These are phyloP conservation scores for Oenanthe sinensis DNA, from an alignment of 129 eudicot genomes.

Conservation along the genomic window DNA sequence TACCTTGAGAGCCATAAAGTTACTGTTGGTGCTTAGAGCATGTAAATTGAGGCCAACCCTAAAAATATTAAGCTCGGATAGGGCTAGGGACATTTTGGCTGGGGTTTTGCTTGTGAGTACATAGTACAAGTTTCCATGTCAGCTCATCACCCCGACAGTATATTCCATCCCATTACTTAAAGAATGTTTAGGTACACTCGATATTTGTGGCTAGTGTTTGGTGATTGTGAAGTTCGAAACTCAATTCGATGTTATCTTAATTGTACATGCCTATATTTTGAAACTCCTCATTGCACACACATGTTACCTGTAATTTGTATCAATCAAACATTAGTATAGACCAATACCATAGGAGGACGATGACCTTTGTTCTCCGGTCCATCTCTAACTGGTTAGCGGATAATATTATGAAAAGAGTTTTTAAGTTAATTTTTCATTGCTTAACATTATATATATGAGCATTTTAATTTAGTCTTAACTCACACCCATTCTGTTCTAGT, in stretches of 20 bases:
- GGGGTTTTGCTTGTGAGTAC: not conserved
- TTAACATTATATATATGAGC: not conserved
- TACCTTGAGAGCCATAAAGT: too few species aligned
- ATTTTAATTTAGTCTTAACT: not conserved
- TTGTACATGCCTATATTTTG: not conserved
- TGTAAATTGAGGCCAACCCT: too few species aligned
- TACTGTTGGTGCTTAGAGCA: too few species aligned
- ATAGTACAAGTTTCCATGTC: not conserved
- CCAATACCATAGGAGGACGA: not conserved
- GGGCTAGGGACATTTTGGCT: too few species aligned
- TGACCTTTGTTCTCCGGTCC: not conserved
- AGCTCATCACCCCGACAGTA: not conserved
- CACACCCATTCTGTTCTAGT: not conserved
- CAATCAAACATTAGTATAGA: not conserved
- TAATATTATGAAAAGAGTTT: not conserved
- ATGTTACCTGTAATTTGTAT: not conserved
- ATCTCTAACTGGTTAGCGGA: not conserved
- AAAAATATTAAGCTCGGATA: too few species aligned
- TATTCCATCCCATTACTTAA: not conserved
- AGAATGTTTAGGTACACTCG: not conserved
- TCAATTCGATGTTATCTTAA: not conserved
- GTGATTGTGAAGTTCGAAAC: not conserved
- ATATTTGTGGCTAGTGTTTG: not conserved
- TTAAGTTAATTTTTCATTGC: not conserved
- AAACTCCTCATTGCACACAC: not conserved